Percentiles rank a stretch among this genome's conserved stretches.
Evolutionary conservation across 1,139 yeast species (phyloP).

Genomic region (Schwanniomyces etchellsii): DNA sequence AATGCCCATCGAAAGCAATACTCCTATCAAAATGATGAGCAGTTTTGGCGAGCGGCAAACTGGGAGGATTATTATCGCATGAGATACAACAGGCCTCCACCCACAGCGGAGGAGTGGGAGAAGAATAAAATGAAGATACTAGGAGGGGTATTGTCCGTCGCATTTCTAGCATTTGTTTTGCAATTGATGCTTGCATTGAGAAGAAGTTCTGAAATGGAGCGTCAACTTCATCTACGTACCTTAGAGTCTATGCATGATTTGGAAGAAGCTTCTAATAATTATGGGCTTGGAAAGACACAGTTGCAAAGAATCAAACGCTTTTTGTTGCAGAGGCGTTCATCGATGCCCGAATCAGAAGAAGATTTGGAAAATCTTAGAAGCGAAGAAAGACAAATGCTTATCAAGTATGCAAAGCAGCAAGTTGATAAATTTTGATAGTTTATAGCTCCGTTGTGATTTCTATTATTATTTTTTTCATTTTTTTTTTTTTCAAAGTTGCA

Average conservation of each 20-base stretch:
- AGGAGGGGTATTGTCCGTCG: conserved; percentile 35
- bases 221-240: conserved; percentile 29
- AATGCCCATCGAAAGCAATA: conserved; percentile 32
- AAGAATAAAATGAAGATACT: conserved; percentile 44
- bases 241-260: conserved; percentile 45
- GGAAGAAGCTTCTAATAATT: conserved; percentile 44
- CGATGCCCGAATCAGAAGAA: conserved; percentile 16
- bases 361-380: conserved; percentile 12
- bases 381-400: conserved; percentile 26
- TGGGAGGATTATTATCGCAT: conserved; percentile 63
- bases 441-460: too few relatives aligned
- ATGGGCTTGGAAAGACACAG: conserved; percentile 34
- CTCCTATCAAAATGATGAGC: conserved; percentile 32
- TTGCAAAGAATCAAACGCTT: conserved; percentile 48
- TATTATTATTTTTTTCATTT: too few relatives aligned
- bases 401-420: conserved; percentile 27
- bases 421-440: conserved; percentile 15
- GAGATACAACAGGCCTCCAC: conserved; percentile 33
- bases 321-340: conserved; percentile 51
- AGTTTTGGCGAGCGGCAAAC: conserved; percentile 62
- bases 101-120: conserved; percentile 37
- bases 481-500: too few relatives aligned
- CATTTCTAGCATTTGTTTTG: conserved; percentile 33
- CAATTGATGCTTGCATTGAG: conserved; percentile 43
- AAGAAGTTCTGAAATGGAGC: conserved; percentile 23